phyloP scores from a whole-genome alignment of 1,284 basidiomycete genomes.

The Kwoniella shivajii region DNA sequence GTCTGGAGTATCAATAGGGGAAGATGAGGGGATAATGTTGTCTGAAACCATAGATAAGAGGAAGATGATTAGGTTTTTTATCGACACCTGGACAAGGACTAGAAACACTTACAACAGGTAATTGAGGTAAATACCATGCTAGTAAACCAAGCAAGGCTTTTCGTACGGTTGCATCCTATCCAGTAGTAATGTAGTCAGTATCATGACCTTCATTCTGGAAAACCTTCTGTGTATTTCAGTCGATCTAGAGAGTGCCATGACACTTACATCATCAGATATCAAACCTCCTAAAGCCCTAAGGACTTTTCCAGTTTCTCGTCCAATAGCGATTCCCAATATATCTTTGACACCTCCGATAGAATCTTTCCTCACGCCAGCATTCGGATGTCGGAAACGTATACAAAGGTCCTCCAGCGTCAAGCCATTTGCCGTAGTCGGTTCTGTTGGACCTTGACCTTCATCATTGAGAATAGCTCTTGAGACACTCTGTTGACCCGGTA shows the following conservation, averaged over 20 bases:
- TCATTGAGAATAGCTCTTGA: slow-evolving; percentile 34
- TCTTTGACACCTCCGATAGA: slow-evolving; percentile 80
- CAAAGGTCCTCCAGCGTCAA: slow-evolving; percentile 78
- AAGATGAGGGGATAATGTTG: slow-evolving; percentile 69
- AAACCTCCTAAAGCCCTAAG: slow-evolving; percentile 69
- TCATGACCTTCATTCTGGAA: not conserved
- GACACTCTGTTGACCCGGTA: slow-evolving; percentile 74
- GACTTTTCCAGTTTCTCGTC: slow-evolving; percentile 65
- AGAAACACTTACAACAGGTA: slow-evolving; percentile 60
- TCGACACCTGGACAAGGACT: not conserved
- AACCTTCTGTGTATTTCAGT: not conserved
- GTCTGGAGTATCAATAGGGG: slow-evolving; percentile 77
- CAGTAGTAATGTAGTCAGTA: not conserved
- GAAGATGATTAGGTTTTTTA: not conserved
- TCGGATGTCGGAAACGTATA: slow-evolving; percentile 81
- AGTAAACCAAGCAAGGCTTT: slow-evolving; percentile 57
- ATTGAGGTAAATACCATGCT: slow-evolving; percentile 69
- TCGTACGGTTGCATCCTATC: slow-evolving; percentile 56
- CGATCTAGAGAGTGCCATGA: not conserved
- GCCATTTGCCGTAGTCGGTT: slow-evolving; percentile 79
- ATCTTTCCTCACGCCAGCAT: slow-evolving; percentile 72
- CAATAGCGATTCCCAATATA: slow-evolving; percentile 66
- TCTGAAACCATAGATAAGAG: slow-evolving; percentile 54
- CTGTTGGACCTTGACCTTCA: slow-evolving; percentile 20
- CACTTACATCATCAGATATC: slow-evolving; percentile 75